Conservation (phyloP, 768 basidiomycete genomes). For the Coprinopsis strossmayeri region DNA sequence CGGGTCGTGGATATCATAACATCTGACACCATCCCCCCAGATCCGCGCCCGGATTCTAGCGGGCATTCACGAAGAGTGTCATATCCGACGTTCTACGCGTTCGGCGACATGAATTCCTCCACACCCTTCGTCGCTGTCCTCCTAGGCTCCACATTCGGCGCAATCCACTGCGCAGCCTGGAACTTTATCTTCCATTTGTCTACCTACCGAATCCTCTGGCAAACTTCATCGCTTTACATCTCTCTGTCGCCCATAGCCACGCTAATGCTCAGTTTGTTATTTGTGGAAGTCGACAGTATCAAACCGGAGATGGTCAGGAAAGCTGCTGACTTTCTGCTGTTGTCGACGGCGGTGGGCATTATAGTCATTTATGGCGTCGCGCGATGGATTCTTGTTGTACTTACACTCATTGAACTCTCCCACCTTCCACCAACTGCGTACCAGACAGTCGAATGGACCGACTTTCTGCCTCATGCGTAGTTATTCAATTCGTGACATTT, state of each 20-base stretch:
- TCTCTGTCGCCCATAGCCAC: not conserved
- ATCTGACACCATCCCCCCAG: not conserved
- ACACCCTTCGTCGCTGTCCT: not conserved
- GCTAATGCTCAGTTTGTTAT: not conserved
- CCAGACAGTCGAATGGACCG: slow-evolving; percentile 14
- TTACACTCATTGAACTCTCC: slow-evolving; percentile 7
- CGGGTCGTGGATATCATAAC: no score
- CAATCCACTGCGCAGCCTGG: not conserved
- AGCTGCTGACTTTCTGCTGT: not conserved
- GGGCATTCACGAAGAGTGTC: not conserved
- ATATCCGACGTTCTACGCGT: not conserved
- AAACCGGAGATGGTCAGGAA: not conserved
- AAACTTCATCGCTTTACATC: not conserved
- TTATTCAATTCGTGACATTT: not conserved
- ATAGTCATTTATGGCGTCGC: slow-evolving; percentile 9
- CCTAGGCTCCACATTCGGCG: not conserved
- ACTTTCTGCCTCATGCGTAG: slow-evolving; percentile 12
- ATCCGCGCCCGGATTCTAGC: not conserved
- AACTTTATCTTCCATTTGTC: not conserved
- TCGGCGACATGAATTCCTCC: not conserved
- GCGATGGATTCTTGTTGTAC: slow-evolving; percentile 10
- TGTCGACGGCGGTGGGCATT: not conserved
- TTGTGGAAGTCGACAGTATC: not conserved
- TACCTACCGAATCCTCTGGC: not conserved
- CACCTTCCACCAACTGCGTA: slow-evolving; percentile 11